A percentile compares a stretch with the other conserved stretches of the same genome.
Conservation (phyloP, 116 monocot genomes). For the Cymodocea nodosa region DNA sequence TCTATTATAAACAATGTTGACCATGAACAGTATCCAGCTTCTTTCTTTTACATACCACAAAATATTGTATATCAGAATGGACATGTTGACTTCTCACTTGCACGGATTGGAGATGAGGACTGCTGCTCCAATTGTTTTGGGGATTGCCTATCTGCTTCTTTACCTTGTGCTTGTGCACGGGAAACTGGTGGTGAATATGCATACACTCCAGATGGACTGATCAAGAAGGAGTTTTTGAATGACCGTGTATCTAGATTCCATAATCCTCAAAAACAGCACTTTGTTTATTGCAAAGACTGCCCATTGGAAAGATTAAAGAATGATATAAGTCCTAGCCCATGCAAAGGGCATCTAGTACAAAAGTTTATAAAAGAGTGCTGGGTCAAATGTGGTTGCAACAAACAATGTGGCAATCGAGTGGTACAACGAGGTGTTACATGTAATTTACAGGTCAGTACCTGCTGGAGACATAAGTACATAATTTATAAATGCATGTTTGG, state of each 20-base stretch:
- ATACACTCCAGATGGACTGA: constrained; percentile 52
- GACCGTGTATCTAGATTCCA: constrained; percentile 43
- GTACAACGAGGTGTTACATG: constrained; percentile 78
- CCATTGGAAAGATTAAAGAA: constrained; percentile 56
- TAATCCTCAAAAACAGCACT: constrained; percentile 29
- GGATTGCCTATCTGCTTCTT: constrained; percentile 52
- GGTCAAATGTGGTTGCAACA: constrained; percentile 88
- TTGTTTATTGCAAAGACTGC: constrained; percentile 57
- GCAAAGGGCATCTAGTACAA: constrained; percentile 71
- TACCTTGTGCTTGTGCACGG: constrained; percentile 72
- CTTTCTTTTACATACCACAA: constrained; percentile 59
- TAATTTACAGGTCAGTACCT: constrained; percentile 51
- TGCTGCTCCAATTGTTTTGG: constrained; percentile 79
- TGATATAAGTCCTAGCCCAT: constrained; percentile 19
- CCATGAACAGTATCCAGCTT: constrained; percentile 39
- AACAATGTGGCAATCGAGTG: constrained; percentile 77
- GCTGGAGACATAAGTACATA: too few relatives aligned
- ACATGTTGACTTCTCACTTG: constrained; percentile 69
- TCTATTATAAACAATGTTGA: constrained; percentile 58
- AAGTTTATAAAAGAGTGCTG: constrained; percentile 97
- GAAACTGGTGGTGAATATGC: constrained; percentile 84
- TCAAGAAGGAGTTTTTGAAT: constrained; percentile 58
- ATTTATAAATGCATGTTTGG: too few relatives aligned
- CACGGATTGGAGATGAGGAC: constrained; percentile 73
- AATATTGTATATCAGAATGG: constrained; percentile 65